Conservation (phyloP, 768 basidiomycete genomes). For the Lentinula aciculospora region DNA sequence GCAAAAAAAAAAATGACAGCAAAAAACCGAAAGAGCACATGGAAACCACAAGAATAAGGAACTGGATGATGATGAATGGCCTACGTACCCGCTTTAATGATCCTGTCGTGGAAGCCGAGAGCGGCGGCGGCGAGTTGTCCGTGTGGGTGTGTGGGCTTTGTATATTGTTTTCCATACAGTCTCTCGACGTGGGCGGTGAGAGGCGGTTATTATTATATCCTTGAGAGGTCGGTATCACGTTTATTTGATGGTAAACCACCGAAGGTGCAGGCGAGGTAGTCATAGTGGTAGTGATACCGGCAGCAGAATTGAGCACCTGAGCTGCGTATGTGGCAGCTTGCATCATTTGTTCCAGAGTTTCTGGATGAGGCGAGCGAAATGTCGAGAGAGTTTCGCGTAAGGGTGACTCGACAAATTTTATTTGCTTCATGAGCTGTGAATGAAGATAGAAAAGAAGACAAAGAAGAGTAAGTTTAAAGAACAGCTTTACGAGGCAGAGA, state of each 20-base stretch:
- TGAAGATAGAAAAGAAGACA: background rate
- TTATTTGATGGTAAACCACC: background rate
- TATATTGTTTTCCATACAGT: background rate
- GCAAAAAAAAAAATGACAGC: background rate
- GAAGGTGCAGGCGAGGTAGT: background rate
- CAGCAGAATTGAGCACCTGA: constrained; percentile 41
- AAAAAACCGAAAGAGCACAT: background rate
- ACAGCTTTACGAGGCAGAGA: background rate
- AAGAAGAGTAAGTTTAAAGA: background rate
- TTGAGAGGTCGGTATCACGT: background rate
- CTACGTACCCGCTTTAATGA: background rate
- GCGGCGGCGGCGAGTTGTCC: constrained; percentile 1
- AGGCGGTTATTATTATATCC: background rate
- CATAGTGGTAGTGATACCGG: background rate
- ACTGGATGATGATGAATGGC: background rate
- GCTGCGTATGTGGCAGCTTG: constrained; percentile 36
- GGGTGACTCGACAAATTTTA: constrained; percentile 2
- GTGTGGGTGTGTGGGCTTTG: background rate
- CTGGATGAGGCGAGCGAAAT: background rate
- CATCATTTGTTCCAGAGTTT: constrained; percentile 32
- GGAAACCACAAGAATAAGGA: background rate
- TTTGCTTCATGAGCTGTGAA: constrained; percentile 2
- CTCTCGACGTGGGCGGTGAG: background rate
- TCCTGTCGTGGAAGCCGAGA: background rate
- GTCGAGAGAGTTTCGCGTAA: background rate